phyloP scores from a whole-genome alignment of 176 grass and related monocot species.

The Alopecurus myosuroides region DNA sequence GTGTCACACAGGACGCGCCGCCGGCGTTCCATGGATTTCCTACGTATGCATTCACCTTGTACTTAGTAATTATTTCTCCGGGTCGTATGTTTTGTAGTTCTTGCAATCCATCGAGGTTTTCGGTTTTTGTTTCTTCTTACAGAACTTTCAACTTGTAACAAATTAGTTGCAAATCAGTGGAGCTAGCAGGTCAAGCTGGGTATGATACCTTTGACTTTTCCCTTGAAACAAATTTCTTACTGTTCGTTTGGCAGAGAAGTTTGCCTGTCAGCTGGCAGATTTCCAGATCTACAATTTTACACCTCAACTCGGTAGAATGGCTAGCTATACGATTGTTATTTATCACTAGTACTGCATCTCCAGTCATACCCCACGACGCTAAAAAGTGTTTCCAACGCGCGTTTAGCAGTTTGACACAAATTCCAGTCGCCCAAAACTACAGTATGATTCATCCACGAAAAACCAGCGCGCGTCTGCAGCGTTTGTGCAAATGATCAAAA shows the following conservation, averaged over 20 bases:
- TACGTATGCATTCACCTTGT: constrained; percentile 18
- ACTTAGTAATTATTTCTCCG: background rate
- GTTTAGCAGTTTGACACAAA: too few species aligned
- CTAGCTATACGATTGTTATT: background rate
- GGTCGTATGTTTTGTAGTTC: background rate
- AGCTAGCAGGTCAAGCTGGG: background rate
- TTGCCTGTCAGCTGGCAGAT: background rate
- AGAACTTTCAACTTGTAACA: constrained; percentile 29
- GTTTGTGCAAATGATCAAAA: too few species aligned
- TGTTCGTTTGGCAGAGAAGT: background rate
- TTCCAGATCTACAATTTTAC: background rate
- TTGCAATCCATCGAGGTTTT: constrained; percentile 5
- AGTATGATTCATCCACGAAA: too few species aligned
- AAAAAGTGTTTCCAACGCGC: too few species aligned
- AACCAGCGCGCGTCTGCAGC: too few species aligned
- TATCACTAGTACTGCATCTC: too few species aligned
- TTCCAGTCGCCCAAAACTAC: too few species aligned
- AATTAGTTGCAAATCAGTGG: constrained; percentile 18
- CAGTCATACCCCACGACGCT: too few species aligned
- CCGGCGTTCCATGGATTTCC: background rate
- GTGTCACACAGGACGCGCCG: background rate
- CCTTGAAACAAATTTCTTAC: background rate
- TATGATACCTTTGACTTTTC: background rate
- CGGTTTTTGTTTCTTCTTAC: background rate
- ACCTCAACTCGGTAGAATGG: background rate